Conservation (phyloP, 176 grass and related monocot genomes). For the Carex littledalei region DNA sequence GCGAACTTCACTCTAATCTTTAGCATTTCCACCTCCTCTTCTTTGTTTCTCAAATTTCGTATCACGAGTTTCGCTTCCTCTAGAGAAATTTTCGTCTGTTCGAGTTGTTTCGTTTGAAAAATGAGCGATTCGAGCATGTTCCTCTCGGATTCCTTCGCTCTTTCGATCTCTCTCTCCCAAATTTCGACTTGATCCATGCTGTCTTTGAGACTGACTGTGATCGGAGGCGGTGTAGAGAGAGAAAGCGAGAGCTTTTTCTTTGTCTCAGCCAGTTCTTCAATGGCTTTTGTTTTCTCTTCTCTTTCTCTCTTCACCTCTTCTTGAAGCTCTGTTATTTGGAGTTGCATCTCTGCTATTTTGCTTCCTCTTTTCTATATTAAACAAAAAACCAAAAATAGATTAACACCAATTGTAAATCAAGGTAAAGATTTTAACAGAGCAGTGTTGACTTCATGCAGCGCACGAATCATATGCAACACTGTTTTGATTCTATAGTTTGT, state of each 20-base stretch:
- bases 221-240: not conserved
- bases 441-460: too few relatives aligned
- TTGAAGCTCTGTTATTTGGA: constrained; percentile 10
- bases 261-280: constrained; percentile 38
- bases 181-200: constrained; percentile 27
- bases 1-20: constrained; percentile 34
- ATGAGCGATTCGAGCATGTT: constrained; percentile 87
- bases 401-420: not conserved
- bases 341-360: constrained; percentile 11
- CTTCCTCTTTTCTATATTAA: constrained; percentile 8
- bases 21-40: constrained; percentile 52
- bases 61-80: constrained; percentile 95
- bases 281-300: constrained; percentile 43
- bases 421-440: too few relatives aligned
- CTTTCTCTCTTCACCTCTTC: constrained; percentile 45
- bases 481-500: too few relatives aligned
- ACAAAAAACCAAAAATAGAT: not conserved
- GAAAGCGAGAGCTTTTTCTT: constrained; percentile 17
- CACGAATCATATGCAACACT: too few relatives aligned
- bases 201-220: not conserved
- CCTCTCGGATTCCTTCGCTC: constrained; percentile 77
- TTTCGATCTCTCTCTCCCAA: constrained; percentile 53
- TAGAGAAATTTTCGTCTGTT: constrained; percentile 83
- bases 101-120: constrained; percentile 76
- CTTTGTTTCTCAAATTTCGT: constrained; percentile 29